A percentile compares a stretch with the other conserved stretches of the same genome.
These are phyloP conservation scores for Golubevia pallescens DNA, from an alignment of 1,284 basidiomycete genomes.

Conservation along the genomic window DNA sequence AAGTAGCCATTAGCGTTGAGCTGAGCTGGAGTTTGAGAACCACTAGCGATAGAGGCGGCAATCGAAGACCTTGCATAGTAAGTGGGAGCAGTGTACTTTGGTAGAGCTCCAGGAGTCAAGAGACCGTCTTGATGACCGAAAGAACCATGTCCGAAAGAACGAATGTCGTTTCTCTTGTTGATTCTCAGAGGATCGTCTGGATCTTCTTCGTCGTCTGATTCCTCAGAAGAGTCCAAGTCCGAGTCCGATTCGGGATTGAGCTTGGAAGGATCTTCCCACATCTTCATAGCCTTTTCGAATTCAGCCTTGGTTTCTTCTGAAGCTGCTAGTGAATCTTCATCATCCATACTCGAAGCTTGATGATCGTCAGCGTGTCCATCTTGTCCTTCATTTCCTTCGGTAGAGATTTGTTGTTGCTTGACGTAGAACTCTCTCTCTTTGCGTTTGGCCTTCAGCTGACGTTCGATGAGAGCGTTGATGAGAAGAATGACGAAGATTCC, in stretches of 20 bases:
- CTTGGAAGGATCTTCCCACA: constrained; percentile 9
- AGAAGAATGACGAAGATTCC: constrained; percentile 41
- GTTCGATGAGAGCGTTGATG: constrained; percentile 21
- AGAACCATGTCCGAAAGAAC: background rate
- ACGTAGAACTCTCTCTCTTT: background rate
- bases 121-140: background rate
- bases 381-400: background rate
- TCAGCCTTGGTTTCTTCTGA: constrained; percentile 30
- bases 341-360: constrained; percentile 7
- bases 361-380: background rate
- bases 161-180: constrained; percentile 9
- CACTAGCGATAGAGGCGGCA: constrained; percentile 1
- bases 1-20: too few species aligned
- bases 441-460: background rate
- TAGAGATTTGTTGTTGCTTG: background rate
- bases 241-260: constrained; percentile 15
- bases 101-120: too few species aligned
- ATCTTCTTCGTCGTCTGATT: constrained; percentile 24
- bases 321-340: constrained; percentile 22
- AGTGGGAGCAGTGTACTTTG: background rate
- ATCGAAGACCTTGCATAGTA: background rate
- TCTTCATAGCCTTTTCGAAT: constrained; percentile 11
- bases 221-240: constrained; percentile 29
- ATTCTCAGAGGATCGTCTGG: constrained; percentile 16
- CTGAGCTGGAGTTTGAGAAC: background rate